These are phyloP conservation scores for Austroboletus niveus DNA, from an alignment of 1,284 basidiomycete species.

Conservation along the genomic window DNA sequence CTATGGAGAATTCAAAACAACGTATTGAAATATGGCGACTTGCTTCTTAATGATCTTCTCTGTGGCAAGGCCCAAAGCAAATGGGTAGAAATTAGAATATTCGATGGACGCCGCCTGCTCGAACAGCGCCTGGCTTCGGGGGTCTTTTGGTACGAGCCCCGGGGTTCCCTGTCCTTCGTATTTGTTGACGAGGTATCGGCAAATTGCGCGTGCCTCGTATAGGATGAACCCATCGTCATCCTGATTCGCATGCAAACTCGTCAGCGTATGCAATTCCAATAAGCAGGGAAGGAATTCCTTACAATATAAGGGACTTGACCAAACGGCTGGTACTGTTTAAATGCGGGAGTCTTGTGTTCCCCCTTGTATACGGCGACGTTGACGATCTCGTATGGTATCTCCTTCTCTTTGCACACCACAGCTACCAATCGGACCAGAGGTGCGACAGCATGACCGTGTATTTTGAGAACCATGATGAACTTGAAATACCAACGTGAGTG, in stretches of 20 bases:
- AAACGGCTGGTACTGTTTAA: slow-evolving; percentile 45
- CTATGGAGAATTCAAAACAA: neutral
- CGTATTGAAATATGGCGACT: neutral
- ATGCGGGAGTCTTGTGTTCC: slow-evolving; percentile 39
- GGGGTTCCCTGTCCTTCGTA: slow-evolving; percentile 36
- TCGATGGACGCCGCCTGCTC: slow-evolving; percentile 46
- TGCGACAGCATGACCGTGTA: slow-evolving; percentile 21
- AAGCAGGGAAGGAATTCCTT: slow-evolving; percentile 8
- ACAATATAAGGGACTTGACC: slow-evolving; percentile 50
- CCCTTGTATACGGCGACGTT: slow-evolving; percentile 35
- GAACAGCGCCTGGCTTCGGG: slow-evolving; percentile 40
- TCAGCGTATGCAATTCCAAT: neutral
- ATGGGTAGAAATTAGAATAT: slow-evolving; percentile 26
- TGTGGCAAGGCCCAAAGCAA: slow-evolving; percentile 34
- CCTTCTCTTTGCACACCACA: slow-evolving; percentile 34
- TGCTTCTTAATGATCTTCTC: slow-evolving; percentile 47
- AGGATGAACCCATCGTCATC: slow-evolving; percentile 44
- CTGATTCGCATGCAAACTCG: slow-evolving; percentile 6
- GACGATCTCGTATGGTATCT: slow-evolving; percentile 39
- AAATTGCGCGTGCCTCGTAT: slow-evolving; percentile 52
- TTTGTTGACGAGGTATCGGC: slow-evolving; percentile 45
- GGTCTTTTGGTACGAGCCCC: slow-evolving; percentile 30
- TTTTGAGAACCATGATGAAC: slow-evolving; percentile 22
- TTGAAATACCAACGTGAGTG: neutral
- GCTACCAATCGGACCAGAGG: slow-evolving; percentile 24